Conservation (phyloP, 495 filamentous ascomycete genomes). For the Hypoxylon perforatum region DNA sequence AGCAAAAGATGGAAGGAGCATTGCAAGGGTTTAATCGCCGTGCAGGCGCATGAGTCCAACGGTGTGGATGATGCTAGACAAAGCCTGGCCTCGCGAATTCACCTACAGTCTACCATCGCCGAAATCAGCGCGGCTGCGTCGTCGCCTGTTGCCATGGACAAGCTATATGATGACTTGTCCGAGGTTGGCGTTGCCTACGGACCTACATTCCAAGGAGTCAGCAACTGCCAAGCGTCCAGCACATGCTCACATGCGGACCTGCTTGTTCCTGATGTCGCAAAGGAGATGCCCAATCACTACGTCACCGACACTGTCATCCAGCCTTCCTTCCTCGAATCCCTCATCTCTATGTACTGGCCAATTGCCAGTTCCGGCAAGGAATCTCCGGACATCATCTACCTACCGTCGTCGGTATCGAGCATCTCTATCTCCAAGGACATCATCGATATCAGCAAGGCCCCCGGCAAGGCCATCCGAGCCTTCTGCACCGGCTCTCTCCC, state of each 20-base stretch:
- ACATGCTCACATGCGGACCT: conserved; percentile 56
- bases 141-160: conserved; percentile 37
- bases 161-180: conserved; percentile 52
- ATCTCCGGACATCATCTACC: conserved; percentile 52
- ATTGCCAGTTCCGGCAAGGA: conserved; percentile 49
- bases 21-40: conserved; percentile 56
- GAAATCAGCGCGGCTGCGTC: conserved; percentile 38
- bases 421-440: conserved; percentile 50
- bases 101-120: conserved; percentile 42
- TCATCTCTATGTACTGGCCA: conserved; percentile 61
- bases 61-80: conserved; percentile 50
- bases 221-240: conserved; percentile 53
- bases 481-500: conserved; percentile 50
- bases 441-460: conserved; percentile 36
- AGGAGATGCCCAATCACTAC: conserved; percentile 62
- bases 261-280: conserved; percentile 59
- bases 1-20: conserved; percentile 60
- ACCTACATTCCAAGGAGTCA: conserved; percentile 58
- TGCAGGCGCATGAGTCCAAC: conserved; percentile 47
- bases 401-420: conserved; percentile 54
- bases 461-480: conserved; percentile 47
- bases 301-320: conserved; percentile 60
- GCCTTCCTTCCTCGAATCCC: conserved; percentile 63
- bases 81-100: conserved; percentile 40
- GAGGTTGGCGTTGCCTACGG: conserved; percentile 57